Base-by-base conservation (phyloP, 2,329 filamentous ascomycete species). In the Colletotrichum sp. region DNA sequence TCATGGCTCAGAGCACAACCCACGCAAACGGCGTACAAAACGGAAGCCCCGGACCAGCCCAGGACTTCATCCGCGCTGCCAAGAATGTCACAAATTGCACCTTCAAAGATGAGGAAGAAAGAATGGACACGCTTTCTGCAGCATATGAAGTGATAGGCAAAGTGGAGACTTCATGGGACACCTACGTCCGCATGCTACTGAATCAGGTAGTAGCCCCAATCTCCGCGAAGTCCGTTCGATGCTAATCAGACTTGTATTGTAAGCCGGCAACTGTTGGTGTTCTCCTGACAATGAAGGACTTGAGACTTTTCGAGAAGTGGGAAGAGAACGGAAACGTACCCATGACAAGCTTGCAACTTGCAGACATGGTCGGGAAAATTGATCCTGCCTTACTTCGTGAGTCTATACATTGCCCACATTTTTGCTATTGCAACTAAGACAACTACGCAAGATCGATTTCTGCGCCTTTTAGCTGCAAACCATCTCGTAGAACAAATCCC, bases 321-420 rank as follows among this genome's bases (percentile, higher is more conserved):
- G 27, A 75, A 7, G 49, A 71, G 52, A 16, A 66, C 19, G 62
- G 68, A 15, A 66, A 66, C 22, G 19, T 66, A 16, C 72, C 72
- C 2, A 75, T 75, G 72, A 75, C 72, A 13, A 61, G 68, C 32
- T 8, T 8, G 9, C 49, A 75, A n/a, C 61, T 75, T 22, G 72
- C 72, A 3, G 19, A 52, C 16, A 68, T 75, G 3, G 52, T 71
- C 5, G 72, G 69, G 16, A 30, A 61, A 5, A 55, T 44, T 22
- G 72, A 75, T 12, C 52, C 72, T 16, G 34, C 39, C 12, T 62
- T 75, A 13, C 62, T 75, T 8, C 34, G 68, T 75, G 34, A 75
- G 72, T 49, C 6, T 39, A 4, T 0, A 27, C 0, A 29, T 7
- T 30, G 5, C 8, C 16, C 25, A 3, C 5, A 29, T 16, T 49